Percentiles rank a stretch among this genome's conserved stretches.
Conservation (phyloP, 805 yeast genomes). For the Candida andamanensis region DNA sequence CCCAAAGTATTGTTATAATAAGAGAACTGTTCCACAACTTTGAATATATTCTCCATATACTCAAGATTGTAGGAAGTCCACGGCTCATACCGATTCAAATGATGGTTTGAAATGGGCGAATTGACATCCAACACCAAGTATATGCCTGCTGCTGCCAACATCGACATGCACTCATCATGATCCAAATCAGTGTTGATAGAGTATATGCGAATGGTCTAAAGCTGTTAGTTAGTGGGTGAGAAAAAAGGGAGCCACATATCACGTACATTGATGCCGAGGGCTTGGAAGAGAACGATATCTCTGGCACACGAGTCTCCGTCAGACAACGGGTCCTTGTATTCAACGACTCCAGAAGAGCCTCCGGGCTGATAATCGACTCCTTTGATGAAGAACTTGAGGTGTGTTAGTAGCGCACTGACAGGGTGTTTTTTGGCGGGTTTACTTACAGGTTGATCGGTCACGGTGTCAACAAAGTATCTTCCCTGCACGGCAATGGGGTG, state of each 20-base stretch:
- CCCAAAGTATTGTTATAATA: constrained; percentile 85
- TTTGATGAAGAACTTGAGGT: constrained; percentile 58
- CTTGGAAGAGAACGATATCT: constrained; percentile 75
- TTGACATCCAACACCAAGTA: constrained; percentile 87
- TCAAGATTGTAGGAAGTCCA: constrained; percentile 77
- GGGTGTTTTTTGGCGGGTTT: not conserved
- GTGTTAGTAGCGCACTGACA: constrained; percentile 10
- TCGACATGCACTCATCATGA: constrained; percentile 87
- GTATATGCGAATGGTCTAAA: constrained; percentile 66
- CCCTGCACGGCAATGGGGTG: constrained; percentile 70
- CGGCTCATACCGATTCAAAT: constrained; percentile 86
- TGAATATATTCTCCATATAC: constrained; percentile 72
- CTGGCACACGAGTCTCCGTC: constrained; percentile 70
- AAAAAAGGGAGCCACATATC: constrained; percentile 5
- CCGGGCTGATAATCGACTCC: constrained; percentile 93
- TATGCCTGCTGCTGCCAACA: constrained; percentile 90
- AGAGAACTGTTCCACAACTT: constrained; percentile 75
- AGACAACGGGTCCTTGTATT: constrained; percentile 65
- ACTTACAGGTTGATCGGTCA: constrained; percentile 65
- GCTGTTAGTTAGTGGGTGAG: constrained; percentile 22
- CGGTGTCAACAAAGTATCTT: constrained; percentile 68
- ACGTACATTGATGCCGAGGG: constrained; percentile 65
- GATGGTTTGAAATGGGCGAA: constrained; percentile 74
- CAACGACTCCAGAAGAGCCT: constrained; percentile 74
- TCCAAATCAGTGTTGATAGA: constrained; percentile 76